These are phyloP conservation scores for Diplodia scrobiculata DNA, from an alignment of 2,329 filamentous ascomycete species.

Conservation along the genomic window DNA sequence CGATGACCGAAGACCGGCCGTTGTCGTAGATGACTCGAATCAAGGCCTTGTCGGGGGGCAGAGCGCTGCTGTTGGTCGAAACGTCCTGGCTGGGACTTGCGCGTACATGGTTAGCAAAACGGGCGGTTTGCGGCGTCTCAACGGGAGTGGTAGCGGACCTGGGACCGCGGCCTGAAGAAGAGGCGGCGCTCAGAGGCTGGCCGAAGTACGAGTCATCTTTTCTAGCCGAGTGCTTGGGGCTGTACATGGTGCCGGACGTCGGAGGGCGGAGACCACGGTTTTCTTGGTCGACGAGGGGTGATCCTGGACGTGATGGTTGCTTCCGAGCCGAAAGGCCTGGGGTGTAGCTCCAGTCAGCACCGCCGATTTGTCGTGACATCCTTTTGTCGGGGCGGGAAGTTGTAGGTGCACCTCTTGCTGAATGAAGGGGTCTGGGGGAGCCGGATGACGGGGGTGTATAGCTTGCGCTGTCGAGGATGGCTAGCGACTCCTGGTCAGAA, in stretches of 20 bases:
- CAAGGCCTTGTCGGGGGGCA: constrained; percentile 83
- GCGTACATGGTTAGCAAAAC: constrained; percentile 65
- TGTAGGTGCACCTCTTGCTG: constrained; percentile 51
- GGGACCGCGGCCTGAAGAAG: constrained; percentile 43
- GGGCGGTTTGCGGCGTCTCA: constrained; percentile 51
- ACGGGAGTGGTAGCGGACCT: constrained; percentile 29
- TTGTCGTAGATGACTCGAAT: constrained; percentile 92
- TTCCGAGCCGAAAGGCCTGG: constrained; percentile 51
- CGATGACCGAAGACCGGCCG: constrained; percentile 89
- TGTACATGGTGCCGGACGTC: constrained; percentile 59
- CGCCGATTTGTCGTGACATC: constrained; percentile 51
- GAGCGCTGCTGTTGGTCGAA: constrained; percentile 70
- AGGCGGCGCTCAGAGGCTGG: constrained; percentile 57
- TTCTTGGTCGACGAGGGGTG: constrained; percentile 65
- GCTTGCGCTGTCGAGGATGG: constrained; percentile 69
- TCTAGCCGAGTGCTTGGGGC: constrained; percentile 57
- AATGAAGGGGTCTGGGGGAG: constrained; percentile 64
- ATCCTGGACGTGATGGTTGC: constrained; percentile 67
- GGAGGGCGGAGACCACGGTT: constrained; percentile 56
- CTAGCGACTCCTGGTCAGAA: constrained; percentile 72
- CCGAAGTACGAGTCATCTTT: constrained; percentile 60
- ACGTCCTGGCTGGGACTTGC: constrained; percentile 84
- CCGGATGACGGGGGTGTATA: constrained; percentile 65
- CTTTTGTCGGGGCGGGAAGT: constrained; percentile 53
- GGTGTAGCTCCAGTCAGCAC: constrained; percentile 43